Evolutionary conservation across 2,329 filamentous ascomycete species (phyloP), one percentile per base, ranked within the genome.

Genomic region (Fusarium tanahbumbuense): DNA sequence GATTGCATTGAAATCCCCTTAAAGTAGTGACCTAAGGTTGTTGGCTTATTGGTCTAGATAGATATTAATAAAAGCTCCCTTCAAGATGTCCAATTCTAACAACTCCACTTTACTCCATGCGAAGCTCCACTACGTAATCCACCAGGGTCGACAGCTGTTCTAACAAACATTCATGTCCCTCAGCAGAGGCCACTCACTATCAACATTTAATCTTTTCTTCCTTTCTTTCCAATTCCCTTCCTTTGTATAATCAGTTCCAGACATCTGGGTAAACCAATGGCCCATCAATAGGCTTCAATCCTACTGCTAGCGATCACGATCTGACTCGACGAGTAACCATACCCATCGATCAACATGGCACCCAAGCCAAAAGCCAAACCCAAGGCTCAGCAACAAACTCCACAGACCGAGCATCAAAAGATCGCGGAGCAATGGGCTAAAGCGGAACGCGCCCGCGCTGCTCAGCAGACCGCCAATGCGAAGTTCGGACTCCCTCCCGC

Each of bases 391-490:
- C 56, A 68, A 58, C 58, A 68, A 46, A 49, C 70, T 47, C 55
- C 65, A 23, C 68, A 67, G 34, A 73, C 81, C 75, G 85, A 88
- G 41, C 87, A 87, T 79, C 80, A 86, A 72, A 78, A 82, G 60
- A 86, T 89, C 64, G 82, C 85, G 20, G 83, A 83, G 41, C 82
- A 88, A 76, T 88, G 83, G 78, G 85, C 83, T 28, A 83, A 82
- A 46, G 86, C 86, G 34, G 86, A 87, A 76, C 83, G 81, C 53
- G 81, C 81, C 61, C 84, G 86, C 68, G 82, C 83, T 60, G 73
- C 77, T 11, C 78, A 84, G 56, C 80, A 84, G 64, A 81, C 81
- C 23, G 69, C 71, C 5, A 75, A 73, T 37, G 66, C 67, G 45
- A 76, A 72, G 25, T 77, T 74, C 55, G 77, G 78, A 46, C 67